A percentile compares a stretch with the other conserved stretches of the same genome.
phyloP scores from a whole-genome alignment of 495 filamentous ascomycete species.

The Lasiosphaeria ovina region DNA sequence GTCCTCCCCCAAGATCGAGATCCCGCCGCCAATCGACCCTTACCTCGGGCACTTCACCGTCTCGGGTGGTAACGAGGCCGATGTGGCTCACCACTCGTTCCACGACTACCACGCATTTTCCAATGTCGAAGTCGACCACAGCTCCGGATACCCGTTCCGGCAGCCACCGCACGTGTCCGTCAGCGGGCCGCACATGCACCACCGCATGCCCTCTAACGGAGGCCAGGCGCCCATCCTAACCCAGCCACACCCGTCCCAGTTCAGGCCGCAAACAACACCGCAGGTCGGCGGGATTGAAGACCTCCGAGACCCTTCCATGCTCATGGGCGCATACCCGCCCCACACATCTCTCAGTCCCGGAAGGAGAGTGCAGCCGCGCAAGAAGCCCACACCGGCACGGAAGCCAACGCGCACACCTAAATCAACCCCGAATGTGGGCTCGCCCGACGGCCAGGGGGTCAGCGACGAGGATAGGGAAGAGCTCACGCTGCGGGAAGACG shows the following conservation, averaged over 20 bases:
- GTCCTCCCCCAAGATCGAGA: conserved; percentile 31
- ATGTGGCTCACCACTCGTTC: conserved; percentile 28
- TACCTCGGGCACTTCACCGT: conserved; percentile 35
- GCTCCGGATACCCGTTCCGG: conserved; percentile 11
- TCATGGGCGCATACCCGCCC: conserved; percentile 21
- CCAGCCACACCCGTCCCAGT: conserved; percentile 27
- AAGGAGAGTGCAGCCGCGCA: conserved; percentile 25
- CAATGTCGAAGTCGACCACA: conserved; percentile 17
- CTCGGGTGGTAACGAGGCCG: conserved; percentile 24
- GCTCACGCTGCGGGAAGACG: conserved; percentile 37
- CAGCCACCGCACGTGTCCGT: conserved; percentile 17
- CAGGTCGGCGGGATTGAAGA: conserved; percentile 30
- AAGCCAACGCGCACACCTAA: conserved; percentile 27
- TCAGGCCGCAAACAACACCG: conserved; percentile 17
- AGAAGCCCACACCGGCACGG: conserved; percentile 21
- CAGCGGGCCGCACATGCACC: conserved; percentile 24
- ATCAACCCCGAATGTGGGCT: conserved; percentile 16
- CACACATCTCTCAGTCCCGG: conserved; percentile 30
- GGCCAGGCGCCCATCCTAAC: conserved; percentile 18
- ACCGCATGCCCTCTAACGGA: conserved; percentile 25
- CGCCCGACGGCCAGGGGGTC: conserved; percentile 8
- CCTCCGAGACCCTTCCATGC: conserved; percentile 23
- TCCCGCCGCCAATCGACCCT: conserved; percentile 30
- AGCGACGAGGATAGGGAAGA: conserved; percentile 24
- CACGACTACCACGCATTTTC: conserved; percentile 22